phyloP scores from a whole-genome alignment of 768 basidiomycete species.

The Neoboletus magnificus region DNA sequence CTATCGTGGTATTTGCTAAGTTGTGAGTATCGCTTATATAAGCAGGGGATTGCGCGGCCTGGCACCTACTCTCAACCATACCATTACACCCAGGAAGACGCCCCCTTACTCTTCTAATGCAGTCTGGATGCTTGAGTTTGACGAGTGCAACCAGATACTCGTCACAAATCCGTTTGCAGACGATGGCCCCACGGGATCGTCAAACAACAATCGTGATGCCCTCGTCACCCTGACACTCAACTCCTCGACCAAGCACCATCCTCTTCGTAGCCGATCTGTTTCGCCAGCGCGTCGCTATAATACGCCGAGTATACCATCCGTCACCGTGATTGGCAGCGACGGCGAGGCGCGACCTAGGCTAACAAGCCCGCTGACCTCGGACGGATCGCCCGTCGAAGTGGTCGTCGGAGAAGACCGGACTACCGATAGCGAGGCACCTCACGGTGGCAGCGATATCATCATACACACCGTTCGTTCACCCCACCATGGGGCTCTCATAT shows the following conservation, averaged over 20 bases:
- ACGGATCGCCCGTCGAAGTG: not conserved
- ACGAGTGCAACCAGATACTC: slow-evolving; percentile 24
- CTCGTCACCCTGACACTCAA: not conserved
- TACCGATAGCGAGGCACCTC: not conserved
- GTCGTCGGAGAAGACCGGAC: not conserved
- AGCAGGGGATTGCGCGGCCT: not conserved
- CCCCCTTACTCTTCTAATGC: slow-evolving; percentile 14
- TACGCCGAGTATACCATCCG: not conserved
- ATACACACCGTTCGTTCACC: slow-evolving; percentile 19
- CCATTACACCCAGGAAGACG: not conserved
- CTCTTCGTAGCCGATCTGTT: slow-evolving; percentile 15
- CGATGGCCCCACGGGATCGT: not conserved
- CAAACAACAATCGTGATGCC: not conserved
- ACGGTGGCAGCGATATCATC: not conserved
- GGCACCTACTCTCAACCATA: not conserved
- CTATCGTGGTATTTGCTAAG: not conserved
- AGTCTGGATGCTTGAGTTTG: slow-evolving; percentile 27
- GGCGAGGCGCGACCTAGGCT: slow-evolving; percentile 5
- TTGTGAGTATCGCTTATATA: slow-evolving; percentile 10
- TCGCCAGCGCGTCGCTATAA: not conserved
- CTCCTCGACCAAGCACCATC: slow-evolving; percentile 10
- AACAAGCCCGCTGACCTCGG: not conserved
- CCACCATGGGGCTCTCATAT: not conserved
- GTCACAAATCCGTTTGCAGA: slow-evolving; percentile 16
- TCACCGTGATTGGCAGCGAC: not conserved